These are phyloP conservation scores for Lentinula aciculospora DNA, from an alignment of 768 basidiomycete species.

Conservation along the genomic window DNA sequence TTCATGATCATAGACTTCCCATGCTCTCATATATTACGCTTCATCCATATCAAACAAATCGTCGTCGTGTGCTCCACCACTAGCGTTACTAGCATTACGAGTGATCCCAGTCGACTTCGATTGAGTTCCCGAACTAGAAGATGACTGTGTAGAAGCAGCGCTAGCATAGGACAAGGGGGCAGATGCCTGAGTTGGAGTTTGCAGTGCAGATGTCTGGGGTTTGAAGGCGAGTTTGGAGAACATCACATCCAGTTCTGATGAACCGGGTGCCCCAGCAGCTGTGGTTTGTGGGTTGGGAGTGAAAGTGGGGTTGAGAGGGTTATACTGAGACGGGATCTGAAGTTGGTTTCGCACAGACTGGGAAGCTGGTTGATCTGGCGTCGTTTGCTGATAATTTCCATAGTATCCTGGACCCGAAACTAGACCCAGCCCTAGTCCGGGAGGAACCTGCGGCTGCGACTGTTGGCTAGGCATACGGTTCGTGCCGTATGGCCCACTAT, in stretches of 20 bases:
- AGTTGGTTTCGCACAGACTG: background rate
- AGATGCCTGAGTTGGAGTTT: background rate
- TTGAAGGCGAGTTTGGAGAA: background rate
- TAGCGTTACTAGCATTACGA: background rate
- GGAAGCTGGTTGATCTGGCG: background rate
- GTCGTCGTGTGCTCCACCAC: slow-evolving; percentile 16
- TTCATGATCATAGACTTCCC: background rate
- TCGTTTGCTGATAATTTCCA: background rate
- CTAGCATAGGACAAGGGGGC: background rate
- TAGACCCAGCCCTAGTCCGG: background rate
- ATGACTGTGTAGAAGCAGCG: background rate
- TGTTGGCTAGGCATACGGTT: background rate
- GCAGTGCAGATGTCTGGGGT: background rate
- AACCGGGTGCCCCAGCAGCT: background rate
- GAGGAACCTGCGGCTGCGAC: background rate
- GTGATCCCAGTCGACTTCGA: background rate
- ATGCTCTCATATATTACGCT: slow-evolving; percentile 13
- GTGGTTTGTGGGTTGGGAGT: background rate
- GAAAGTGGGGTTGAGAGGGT: background rate
- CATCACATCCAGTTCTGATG: background rate
- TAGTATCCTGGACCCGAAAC: background rate
- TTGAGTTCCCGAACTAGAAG: background rate
- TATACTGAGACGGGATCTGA: background rate
- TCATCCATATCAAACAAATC: slow-evolving; percentile 67
- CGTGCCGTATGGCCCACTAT: slow-evolving; percentile 5